Base-by-base conservation (phyloP, 768 basidiomycete genomes). In the Pleurotus ostreatus region DNA sequence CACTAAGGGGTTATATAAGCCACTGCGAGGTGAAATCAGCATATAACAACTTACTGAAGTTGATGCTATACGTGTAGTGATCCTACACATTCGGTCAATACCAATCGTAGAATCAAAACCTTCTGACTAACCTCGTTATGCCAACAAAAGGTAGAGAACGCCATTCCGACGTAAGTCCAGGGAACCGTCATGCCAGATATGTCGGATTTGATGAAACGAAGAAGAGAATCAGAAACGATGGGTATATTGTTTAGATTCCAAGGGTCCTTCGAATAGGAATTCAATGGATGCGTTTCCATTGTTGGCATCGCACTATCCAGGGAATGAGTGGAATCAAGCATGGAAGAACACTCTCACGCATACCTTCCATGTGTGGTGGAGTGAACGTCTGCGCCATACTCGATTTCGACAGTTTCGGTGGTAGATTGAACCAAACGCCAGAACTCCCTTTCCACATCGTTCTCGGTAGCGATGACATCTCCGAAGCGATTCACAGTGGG, bases 101-200 rank as follows among this genome's bases (percentile, higher is more conserved):
- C 23, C 47, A 49, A 11, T 23, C 43, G 12, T 26, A 11, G 49
- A 38, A 22, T 39, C 39, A 15, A 38, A 30, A 15, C 15, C 16
- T 9, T 46, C 6, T 49, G 22, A 65, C 76, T 55, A 63, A 90
- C 91, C 83, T 94, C 95, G 66, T 99, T 99, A 73, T 99, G 97
- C 97, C 97, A 99, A 68, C 96, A 98, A 71, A 99, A 99, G 2
- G 97, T 96, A 12, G 95, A 96, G 69, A 99, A 99, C 15, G 94
- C 79, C 96, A 98, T 98, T 46, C 97, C 97, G 59, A 98, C 93
- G 69, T 99, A 99, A 38, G 92, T 97, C 95, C 94, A 98, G 9
- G 95, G 95, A 8, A 98, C 93, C 1, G 96, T 98, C 96, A 99
- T 99, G 12, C 97, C 97, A 53, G 95, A 98, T 55, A 99, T 97